phyloP scores from a whole-genome alignment of 768 basidiomycete species.

The Lentinula aciculospora region DNA sequence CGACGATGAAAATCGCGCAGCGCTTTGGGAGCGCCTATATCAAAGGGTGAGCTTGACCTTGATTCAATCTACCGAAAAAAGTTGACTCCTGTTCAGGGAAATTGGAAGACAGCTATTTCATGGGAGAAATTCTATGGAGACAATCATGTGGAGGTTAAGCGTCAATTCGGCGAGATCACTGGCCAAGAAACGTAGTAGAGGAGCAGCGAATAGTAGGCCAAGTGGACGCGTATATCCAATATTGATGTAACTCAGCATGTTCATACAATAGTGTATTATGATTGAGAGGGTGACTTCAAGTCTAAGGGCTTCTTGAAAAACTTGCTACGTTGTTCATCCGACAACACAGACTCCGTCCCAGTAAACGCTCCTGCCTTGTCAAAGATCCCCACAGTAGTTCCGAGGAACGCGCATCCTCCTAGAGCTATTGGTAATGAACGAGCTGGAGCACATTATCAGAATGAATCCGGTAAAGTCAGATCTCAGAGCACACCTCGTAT shows the following conservation, averaged over 20 bases:
- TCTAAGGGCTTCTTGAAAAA: slow-evolving; percentile 78
- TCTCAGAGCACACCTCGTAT: slow-evolving; percentile 55
- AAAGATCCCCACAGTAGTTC: slow-evolving; percentile 74
- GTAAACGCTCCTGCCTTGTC: slow-evolving; percentile 69
- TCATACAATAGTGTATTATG: background rate
- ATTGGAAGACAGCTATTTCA: slow-evolving; percentile 8
- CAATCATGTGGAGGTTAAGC: slow-evolving; percentile 34
- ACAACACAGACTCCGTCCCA: slow-evolving; percentile 33
- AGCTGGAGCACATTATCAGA: slow-evolving; percentile 35
- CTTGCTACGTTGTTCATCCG: slow-evolving; percentile 64
- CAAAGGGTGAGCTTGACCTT: slow-evolving; percentile 31
- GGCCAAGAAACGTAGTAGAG: slow-evolving; percentile 7
- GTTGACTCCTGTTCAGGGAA: slow-evolving; percentile 3
- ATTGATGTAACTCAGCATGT: background rate
- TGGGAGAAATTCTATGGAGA: slow-evolving; percentile 51
- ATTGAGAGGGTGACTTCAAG: slow-evolving; percentile 4
- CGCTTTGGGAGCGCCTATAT: slow-evolving; percentile 48
- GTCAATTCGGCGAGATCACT: slow-evolving; percentile 26
- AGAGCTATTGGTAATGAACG: slow-evolving; percentile 81
- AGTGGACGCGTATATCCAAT: background rate
- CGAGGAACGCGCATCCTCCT: slow-evolving; percentile 73
- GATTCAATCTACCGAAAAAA: background rate
- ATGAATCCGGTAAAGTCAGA: slow-evolving; percentile 11
- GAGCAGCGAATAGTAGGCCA: background rate
- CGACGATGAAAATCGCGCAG: slow-evolving; percentile 13